A percentile compares a stretch with the other conserved stretches of the same genome.
phyloP scores from a whole-genome alignment of 2,329 filamentous ascomycete genomes.

The Rhynchosporium agropyri region DNA sequence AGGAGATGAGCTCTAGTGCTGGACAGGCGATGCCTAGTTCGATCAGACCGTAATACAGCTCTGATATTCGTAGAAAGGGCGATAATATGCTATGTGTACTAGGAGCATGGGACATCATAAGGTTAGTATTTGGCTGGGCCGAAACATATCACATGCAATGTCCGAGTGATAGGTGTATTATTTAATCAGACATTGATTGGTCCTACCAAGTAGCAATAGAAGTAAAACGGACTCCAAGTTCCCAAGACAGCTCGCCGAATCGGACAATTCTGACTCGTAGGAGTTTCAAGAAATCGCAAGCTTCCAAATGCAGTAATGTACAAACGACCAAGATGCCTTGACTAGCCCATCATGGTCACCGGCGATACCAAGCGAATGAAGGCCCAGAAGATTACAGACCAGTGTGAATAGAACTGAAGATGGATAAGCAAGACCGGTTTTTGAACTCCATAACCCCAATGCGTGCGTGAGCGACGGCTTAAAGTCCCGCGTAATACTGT shows the following conservation, averaged over 20 bases:
- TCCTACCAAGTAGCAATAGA: neutral
- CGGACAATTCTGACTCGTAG: neutral
- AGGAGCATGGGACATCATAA: too few species aligned
- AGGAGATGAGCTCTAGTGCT: neutral
- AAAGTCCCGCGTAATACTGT: conserved; percentile 1
- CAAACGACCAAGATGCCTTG: conserved; percentile 6
- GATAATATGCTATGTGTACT: too few species aligned
- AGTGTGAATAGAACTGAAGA: conserved; percentile 2
- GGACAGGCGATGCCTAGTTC: too few species aligned
- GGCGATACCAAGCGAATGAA: neutral
- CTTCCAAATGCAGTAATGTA: conserved; percentile 5
- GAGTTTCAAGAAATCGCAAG: neutral
- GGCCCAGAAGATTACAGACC: neutral
- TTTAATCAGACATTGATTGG: neutral
- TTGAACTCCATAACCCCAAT: conserved; percentile 14
- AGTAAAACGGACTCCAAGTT: neutral
- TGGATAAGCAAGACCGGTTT: conserved; percentile 11
- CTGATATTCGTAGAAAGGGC: too few species aligned
- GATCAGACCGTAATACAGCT: too few species aligned
- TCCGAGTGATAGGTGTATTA: neutral
- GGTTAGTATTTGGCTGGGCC: too few species aligned
- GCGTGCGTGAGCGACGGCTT: conserved; percentile 14
- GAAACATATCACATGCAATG: neutral
- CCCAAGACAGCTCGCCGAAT: conserved; percentile 2
- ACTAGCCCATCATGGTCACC: conserved; percentile 8